These are phyloP conservation scores for Zostera marina DNA, from an alignment of 116 monocot species.

Conservation along the genomic window DNA sequence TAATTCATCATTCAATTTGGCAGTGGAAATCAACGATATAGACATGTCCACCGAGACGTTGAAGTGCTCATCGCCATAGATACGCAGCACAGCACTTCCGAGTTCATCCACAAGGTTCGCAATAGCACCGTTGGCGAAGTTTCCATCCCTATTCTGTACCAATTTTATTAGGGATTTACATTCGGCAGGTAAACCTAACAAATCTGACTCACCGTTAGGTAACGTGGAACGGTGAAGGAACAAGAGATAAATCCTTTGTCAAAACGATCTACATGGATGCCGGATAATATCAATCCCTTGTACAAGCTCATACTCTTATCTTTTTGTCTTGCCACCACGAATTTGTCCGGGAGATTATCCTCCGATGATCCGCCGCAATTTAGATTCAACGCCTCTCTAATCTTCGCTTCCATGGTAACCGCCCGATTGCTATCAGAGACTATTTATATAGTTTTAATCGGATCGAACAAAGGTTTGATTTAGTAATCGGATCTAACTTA, in stretches of 20 bases:
- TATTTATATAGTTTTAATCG: not conserved
- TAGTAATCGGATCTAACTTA: too few species aligned
- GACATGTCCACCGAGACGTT: constrained; percentile 79
- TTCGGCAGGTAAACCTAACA: too few species aligned
- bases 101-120: constrained; percentile 66
- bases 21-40: constrained; percentile 36
- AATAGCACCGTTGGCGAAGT: constrained; percentile 48
- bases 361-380: constrained; percentile 15
- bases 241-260: constrained; percentile 45
- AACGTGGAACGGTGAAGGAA: constrained; percentile 63
- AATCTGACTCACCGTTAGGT: constrained; percentile 41
- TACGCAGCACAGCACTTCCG: constrained; percentile 19
- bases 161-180: not conserved
- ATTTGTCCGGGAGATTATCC: not conserved
- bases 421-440: not conserved
- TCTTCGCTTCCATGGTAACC: constrained; percentile 22
- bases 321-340: constrained; percentile 19
- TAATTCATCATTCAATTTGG: constrained; percentile 45
- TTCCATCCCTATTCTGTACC: constrained; percentile 33
- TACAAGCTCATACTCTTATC: constrained; percentile 34
- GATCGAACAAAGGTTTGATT: too few species aligned
- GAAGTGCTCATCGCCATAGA: constrained; percentile 30
- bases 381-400: constrained; percentile 21
- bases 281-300: constrained; percentile 48
- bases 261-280: constrained; percentile 47